Conservation (phyloP, 169 alveolate genomes). For the Plasmodium falciparum region DNA sequence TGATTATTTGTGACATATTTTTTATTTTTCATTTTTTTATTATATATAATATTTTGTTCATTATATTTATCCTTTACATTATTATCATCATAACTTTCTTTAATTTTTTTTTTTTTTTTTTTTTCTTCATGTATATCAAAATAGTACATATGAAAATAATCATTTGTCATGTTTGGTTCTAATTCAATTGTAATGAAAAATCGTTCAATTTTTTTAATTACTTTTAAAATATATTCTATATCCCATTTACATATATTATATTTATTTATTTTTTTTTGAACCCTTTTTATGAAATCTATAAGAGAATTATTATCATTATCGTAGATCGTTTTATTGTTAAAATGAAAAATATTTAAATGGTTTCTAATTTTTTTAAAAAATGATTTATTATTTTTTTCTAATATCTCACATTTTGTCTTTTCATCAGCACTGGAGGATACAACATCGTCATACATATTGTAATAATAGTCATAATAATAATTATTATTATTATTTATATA, state of each 20-base stretch:
- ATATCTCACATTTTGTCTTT: no score
- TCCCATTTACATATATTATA: constrained; percentile 22
- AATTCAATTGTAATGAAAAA: constrained; percentile 6
- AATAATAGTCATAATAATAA: no score
- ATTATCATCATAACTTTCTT: not conserved
- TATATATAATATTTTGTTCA: not conserved
- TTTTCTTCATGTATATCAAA: not conserved
- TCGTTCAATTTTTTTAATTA: constrained; percentile 9
- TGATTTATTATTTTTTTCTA: no score
- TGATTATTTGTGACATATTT: no score
- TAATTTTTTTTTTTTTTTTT: not conserved
- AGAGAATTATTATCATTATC: not conserved
- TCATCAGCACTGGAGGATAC: no score
- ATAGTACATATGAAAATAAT: no score
- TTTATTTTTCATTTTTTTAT: no score
- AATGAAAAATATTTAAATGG: no score
- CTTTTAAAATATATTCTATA: constrained; percentile 7
- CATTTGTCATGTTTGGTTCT: not conserved
- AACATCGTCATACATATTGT: no score
- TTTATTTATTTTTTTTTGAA: constrained; percentile 21
- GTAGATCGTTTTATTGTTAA: not conserved
- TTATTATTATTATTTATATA: no score
- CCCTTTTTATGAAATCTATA: not conserved
- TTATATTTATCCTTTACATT: not conserved
- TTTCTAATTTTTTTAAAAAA: no score